These are phyloP conservation scores for Gracilaria caudata DNA, from an alignment of 23 red algal species.

Conservation along the genomic window DNA sequence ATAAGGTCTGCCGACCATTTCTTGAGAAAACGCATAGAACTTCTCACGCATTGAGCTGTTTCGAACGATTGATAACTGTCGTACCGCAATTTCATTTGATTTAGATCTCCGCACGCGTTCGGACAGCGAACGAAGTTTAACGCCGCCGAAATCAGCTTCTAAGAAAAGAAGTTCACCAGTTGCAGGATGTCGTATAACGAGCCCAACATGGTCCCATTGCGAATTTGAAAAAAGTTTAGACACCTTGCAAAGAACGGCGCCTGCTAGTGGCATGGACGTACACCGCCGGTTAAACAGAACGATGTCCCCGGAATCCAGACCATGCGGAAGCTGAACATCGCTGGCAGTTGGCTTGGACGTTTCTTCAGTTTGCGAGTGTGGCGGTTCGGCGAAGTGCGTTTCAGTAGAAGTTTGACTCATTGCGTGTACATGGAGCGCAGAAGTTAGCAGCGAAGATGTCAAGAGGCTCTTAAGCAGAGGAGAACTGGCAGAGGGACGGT, in stretches of 20 bases:
- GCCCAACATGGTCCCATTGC: constrained; percentile 96
- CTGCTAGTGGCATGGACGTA: constrained; percentile 83
- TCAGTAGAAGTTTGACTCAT: constrained; percentile 11
- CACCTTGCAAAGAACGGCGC: constrained; percentile 83
- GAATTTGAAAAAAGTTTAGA: constrained; percentile 91
- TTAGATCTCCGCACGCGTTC: constrained; percentile 86
- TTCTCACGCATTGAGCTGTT: constrained; percentile 73
- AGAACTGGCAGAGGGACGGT: no score
- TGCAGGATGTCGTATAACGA: constrained; percentile 79
- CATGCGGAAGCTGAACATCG: constrained; percentile 60
- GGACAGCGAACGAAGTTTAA: constrained; percentile 85
- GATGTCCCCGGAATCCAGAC: constrained; percentile 96
- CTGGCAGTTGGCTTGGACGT: background rate
- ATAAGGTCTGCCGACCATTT: constrained; percentile 91
- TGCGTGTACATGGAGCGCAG: background rate
- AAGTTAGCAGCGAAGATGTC: background rate
- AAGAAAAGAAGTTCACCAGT: constrained; percentile 84
- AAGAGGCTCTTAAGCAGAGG: no score
- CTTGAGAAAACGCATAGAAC: constrained; percentile 79
- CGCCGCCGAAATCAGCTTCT: constrained; percentile 94
- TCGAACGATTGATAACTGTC: constrained; percentile 86
- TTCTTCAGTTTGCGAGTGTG: background rate
- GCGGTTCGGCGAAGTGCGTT: background rate
- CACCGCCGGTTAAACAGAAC: constrained; percentile 98
- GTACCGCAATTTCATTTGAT: constrained; percentile 94